phyloP scores from a whole-genome alignment of 1,284 basidiomycete species.

The Clitocybe nebularis region DNA sequence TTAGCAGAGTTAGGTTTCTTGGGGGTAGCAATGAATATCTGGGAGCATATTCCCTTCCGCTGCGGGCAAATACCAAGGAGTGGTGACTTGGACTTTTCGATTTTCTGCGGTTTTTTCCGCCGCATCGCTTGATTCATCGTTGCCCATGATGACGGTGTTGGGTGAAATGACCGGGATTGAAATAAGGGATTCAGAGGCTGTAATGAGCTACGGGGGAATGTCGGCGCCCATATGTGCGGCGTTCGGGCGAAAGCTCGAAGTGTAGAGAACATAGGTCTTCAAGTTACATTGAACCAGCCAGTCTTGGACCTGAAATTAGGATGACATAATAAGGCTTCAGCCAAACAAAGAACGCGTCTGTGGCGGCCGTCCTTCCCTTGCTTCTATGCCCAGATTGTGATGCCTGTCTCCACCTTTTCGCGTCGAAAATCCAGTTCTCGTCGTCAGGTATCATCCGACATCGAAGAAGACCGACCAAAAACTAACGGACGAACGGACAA shows the following conservation, averaged over 20 bases:
- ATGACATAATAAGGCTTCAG: constrained; percentile 12
- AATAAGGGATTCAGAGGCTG: constrained; percentile 11
- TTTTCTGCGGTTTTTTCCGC: constrained; percentile 51
- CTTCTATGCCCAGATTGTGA: constrained; percentile 17
- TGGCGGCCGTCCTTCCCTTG: constrained; percentile 12
- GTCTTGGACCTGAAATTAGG: constrained; percentile 19
- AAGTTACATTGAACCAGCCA: constrained; percentile 1
- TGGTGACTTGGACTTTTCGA: constrained; percentile 63
- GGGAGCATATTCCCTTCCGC: constrained; percentile 86
- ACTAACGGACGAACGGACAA: constrained; percentile 36
- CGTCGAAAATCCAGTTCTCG: constrained; percentile 34
- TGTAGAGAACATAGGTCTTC: constrained; percentile 39
- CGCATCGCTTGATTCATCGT: constrained; percentile 85
- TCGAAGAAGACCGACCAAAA: constrained; percentile 48
- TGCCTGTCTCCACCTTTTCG: constrained; percentile 43
- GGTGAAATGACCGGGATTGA: constrained; percentile 58
- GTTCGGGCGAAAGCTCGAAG: constrained; percentile 28
- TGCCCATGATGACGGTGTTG: constrained; percentile 50
- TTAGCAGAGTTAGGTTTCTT: constrained; percentile 99
- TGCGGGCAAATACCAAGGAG: constrained; percentile 78
- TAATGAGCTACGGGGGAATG: constrained; percentile 13
- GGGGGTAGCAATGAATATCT: constrained; percentile 83
- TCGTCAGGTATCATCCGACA: constrained; percentile 52
- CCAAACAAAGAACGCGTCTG: constrained; percentile 39
- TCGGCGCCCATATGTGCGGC: constrained; percentile 18